A percentile compares a stretch with the other conserved stretches of the same genome.
Evolutionary conservation across 495 filamentous ascomycete genomes (phyloP).

Genomic region (Penicillium tannophilum): DNA sequence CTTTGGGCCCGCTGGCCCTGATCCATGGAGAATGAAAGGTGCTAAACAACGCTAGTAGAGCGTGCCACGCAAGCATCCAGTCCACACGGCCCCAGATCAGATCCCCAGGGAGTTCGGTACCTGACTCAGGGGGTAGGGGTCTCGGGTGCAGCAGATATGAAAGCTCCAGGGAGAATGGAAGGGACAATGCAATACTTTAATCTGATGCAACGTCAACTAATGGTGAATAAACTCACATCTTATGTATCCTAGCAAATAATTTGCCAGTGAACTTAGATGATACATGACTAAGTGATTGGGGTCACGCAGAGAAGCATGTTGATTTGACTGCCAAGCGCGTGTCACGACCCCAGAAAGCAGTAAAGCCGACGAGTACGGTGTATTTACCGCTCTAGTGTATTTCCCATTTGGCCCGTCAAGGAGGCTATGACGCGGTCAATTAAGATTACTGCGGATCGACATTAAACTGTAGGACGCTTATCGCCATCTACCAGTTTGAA

Average conservation of each 20-base stretch:
- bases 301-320: no score
- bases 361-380: not conserved
- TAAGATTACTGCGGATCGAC: slow-evolving; percentile 28
- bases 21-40: not conserved
- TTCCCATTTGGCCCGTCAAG: not conserved
- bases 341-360: not conserved
- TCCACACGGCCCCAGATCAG: slow-evolving; percentile 8
- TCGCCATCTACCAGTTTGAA: slow-evolving; percentile 6
- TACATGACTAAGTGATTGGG: no score
- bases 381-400: slow-evolving; percentile 8
- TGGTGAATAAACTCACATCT: no score
- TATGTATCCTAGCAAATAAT: no score
- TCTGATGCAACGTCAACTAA: no score
- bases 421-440: slow-evolving; percentile 23
- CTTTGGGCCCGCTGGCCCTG: not conserved
- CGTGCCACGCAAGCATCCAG: slow-evolving; percentile 14
- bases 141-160: not conserved
- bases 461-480: slow-evolving; percentile 7
- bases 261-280: no score
- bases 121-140: not conserved
- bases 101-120: slow-evolving; percentile 12
- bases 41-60: slow-evolving; percentile 12
- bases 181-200: no score
- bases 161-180: no score
- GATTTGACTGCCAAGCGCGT: no score